These are phyloP conservation scores for Coemansia javaensis DNA, from an alignment of 192 early-diverging fungal genomes.

Conservation along the genomic window DNA sequence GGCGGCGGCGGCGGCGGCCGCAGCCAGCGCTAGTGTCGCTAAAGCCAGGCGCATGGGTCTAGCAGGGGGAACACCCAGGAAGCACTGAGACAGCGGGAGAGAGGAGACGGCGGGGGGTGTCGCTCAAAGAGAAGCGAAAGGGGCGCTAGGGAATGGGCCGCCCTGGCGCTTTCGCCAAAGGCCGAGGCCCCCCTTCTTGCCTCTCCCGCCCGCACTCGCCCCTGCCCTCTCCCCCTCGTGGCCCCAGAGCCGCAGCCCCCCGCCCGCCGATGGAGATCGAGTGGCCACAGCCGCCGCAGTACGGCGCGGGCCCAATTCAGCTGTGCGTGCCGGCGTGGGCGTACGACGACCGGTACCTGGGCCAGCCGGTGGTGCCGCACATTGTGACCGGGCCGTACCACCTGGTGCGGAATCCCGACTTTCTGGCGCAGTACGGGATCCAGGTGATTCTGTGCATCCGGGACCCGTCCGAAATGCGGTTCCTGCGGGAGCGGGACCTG, in stretches of 20 bases:
- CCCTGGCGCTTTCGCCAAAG: no score
- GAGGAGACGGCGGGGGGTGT: no score
- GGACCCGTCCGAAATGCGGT: conserved; percentile 61
- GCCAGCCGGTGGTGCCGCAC: conserved; percentile 36
- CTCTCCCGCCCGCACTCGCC: background rate
- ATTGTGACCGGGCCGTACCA: conserved; percentile 79
- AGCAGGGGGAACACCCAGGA: no score
- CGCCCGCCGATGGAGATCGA: background rate
- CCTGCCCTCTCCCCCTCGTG: background rate
- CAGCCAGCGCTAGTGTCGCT: no score
- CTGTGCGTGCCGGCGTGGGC: conserved; percentile 26
- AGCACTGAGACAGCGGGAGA: no score
- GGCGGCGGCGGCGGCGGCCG: conserved; percentile 12
- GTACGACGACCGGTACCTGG: conserved; percentile 37
- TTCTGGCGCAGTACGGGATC: conserved; percentile 56
- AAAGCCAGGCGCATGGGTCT: no score
- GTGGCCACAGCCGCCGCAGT: conserved; percentile 29
- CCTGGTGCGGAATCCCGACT: conserved; percentile 55
- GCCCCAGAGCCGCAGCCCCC: no score
- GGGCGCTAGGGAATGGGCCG: no score
- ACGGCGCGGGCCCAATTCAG: conserved; percentile 19
- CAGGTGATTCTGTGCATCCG: conserved; percentile 76
- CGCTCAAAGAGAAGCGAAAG: no score
- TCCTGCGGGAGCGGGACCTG: conserved; percentile 55
- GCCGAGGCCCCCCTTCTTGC: no score